Base-by-base conservation (phyloP, 495 filamentous ascomycete species). In the Staphylotrichum tortipilum region DNA sequence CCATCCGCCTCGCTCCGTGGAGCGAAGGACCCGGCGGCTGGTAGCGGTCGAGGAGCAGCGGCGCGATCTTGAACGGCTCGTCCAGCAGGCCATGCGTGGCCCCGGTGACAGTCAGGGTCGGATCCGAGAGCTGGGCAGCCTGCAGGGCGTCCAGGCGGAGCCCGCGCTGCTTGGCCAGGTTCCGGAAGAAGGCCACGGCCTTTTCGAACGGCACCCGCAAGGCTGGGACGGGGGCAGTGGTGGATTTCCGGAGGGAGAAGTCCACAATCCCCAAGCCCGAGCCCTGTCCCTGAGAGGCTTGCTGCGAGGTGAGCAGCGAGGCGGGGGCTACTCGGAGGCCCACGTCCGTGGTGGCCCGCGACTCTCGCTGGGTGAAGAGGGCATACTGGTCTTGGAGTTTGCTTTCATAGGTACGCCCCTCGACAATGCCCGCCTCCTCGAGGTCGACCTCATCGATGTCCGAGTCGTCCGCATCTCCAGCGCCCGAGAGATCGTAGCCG, bases 401-500 rank as follows among this genome's bases (percentile, higher is more conserved):
- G 22, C 22, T 36, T 19, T 50, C 35, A 36, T 54, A 57, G 17
- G 45, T 35, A 14, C 19, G 30, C 8, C 45, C 35, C 21, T 6
- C 45, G 14, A 10, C 3, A 3, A 28, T 3, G 0, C 31, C 36
- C 0, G 30, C 36, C 10, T 26, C 45, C 18, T 26, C 34, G 7
- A 48, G 12, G 10, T 0, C 14, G 2, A 35, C 19, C 15, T 50
- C 44, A 11, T 28, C 47, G 3, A 18, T 24, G 7, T 54, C 77
- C 44, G 37, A 37, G 12, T 74, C 71, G 12, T 74, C 71, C 6
- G 56, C 57, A 4, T 76, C 75, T 7, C 71, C 44, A 12, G 68
- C 40, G 33, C 19, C 35, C 1, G 55, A 58, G 1, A 63, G 29
- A 67, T 83, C 78, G 60, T 82, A 83, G 2, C 78, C 75, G 7